Percentiles rank a stretch among this genome's conserved stretches.
These are phyloP conservation scores for Saraca asoca DNA, from an alignment of 331 rosid species.

Conservation along the genomic window DNA sequence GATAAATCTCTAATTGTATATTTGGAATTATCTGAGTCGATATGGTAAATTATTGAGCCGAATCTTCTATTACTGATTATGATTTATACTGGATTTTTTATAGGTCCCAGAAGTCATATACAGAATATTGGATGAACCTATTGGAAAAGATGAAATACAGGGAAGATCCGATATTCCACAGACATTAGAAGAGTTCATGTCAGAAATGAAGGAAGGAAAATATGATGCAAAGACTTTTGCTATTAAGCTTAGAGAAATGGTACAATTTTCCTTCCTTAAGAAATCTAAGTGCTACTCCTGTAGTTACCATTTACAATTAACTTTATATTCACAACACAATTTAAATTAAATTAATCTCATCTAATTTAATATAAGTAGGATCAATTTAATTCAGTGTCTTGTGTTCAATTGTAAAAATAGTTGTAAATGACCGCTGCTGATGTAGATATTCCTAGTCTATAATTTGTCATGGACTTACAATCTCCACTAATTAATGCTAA, in stretches of 20 bases:
- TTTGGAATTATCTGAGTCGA: slow-evolving; percentile 1
- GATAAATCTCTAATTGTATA: slow-evolving; percentile 14
- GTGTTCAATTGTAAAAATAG: too few relatives aligned
- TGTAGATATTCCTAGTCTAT: too few relatives aligned
- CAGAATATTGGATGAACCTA: slow-evolving; percentile 73
- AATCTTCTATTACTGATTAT: slow-evolving; percentile 25
- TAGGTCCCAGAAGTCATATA: slow-evolving; percentile 95
- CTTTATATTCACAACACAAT: too few relatives aligned
- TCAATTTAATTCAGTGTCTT: too few relatives aligned
- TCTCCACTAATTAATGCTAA: too few relatives aligned
- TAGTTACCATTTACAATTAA: too few relatives aligned
- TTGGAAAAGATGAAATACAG: slow-evolving; percentile 57
- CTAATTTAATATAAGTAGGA: neutral
- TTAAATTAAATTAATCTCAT: neutral
- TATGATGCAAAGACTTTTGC: slow-evolving; percentile 74
- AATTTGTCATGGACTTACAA: too few relatives aligned
- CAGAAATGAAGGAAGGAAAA: slow-evolving; percentile 54
- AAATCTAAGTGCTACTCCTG: too few relatives aligned
- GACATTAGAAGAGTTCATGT: slow-evolving; percentile 73
- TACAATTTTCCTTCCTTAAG: slow-evolving; percentile 34
- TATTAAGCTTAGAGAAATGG: slow-evolving; percentile 83
- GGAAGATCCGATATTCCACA: slow-evolving; percentile 79
- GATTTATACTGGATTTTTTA: slow-evolving; percentile 39
- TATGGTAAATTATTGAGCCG: slow-evolving; percentile 27
- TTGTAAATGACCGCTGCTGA: too few relatives aligned